phyloP scores from a whole-genome alignment of 1,139 yeast genomes.

The Taphrina deformans region DNA sequence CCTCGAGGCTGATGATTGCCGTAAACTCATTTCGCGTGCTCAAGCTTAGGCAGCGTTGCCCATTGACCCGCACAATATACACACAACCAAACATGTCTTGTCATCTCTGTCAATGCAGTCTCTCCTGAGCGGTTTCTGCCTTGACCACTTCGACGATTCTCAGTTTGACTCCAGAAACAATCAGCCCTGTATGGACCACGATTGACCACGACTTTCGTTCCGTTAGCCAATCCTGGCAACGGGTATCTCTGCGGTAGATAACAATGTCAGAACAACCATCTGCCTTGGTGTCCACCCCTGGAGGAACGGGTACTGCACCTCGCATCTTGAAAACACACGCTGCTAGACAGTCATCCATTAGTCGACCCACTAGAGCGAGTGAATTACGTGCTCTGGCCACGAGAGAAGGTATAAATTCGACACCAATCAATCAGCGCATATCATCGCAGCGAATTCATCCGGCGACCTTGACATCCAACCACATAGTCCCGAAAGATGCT shows the following conservation, averaged over 20 bases:
- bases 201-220: neutral
- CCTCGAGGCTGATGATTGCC: neutral
- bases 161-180: too few relatives aligned
- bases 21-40: neutral
- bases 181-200: conserved; percentile 11
- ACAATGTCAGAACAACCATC: neutral
- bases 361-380: conserved; percentile 12
- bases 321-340: neutral
- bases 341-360: conserved; percentile 7
- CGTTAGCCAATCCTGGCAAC: neutral
- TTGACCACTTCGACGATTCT: too few relatives aligned
- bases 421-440: neutral
- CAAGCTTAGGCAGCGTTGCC: neutral
- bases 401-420: neutral
- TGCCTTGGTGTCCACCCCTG: neutral
- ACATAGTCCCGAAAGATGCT: neutral
- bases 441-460: neutral
- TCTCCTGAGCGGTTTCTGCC: too few relatives aligned
- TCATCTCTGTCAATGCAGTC: too few relatives aligned
- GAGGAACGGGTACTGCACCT: neutral
- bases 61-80: neutral
- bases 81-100: neutral
- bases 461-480: neutral
- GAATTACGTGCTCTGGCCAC: neutral
- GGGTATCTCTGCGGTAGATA: neutral